Conservation (phyloP, 2,329 filamentous ascomycete species). For the Penicillium paneum region DNA sequence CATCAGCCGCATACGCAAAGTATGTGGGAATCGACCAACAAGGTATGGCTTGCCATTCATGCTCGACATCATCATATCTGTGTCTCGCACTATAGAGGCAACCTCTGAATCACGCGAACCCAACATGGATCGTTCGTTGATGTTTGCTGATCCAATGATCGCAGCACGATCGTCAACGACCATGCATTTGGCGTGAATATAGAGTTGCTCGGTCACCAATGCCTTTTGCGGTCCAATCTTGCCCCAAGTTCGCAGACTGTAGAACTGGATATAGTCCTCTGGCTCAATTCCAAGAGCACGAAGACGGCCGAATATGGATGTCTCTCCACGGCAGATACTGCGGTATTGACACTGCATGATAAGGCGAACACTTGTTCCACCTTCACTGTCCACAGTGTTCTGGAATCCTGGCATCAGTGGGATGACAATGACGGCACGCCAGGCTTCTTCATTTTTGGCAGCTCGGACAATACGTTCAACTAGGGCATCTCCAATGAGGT, state of each 20-base stretch:
- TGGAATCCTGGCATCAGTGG: slow-evolving; percentile 98
- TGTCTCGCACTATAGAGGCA: slow-evolving; percentile 85
- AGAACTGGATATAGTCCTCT: slow-evolving; percentile 94
- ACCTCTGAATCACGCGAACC: slow-evolving; percentile 89
- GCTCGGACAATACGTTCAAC: slow-evolving; percentile 88
- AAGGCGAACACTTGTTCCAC: slow-evolving; percentile 87
- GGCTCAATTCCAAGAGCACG: slow-evolving; percentile 79
- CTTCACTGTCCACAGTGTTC: slow-evolving; percentile 89
- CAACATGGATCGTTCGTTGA: slow-evolving; percentile 95
- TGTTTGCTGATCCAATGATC: slow-evolving; percentile 95
- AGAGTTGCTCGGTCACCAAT: slow-evolving; percentile 90
- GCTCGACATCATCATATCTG: slow-evolving; percentile 83
- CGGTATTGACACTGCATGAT: slow-evolving; percentile 98
- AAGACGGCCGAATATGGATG: slow-evolving; percentile 86
- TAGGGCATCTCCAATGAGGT: slow-evolving; percentile 89
- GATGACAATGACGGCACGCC: slow-evolving; percentile 86
- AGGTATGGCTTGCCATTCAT: slow-evolving; percentile 89
- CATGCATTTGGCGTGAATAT: slow-evolving; percentile 97
- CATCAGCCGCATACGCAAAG: slow-evolving; percentile 89
- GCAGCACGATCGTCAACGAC: slow-evolving; percentile 90
- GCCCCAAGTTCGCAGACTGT: slow-evolving; percentile 87
- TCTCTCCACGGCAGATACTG: slow-evolving; percentile 89
- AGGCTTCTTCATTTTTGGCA: slow-evolving; percentile 77
- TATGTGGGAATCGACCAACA: slow-evolving; percentile 89
- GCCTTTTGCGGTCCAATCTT: slow-evolving; percentile 78